Evolutionary conservation across 768 basidiomycete genomes (phyloP).

Genomic region (Kwoniella newhampshirensis): DNA sequence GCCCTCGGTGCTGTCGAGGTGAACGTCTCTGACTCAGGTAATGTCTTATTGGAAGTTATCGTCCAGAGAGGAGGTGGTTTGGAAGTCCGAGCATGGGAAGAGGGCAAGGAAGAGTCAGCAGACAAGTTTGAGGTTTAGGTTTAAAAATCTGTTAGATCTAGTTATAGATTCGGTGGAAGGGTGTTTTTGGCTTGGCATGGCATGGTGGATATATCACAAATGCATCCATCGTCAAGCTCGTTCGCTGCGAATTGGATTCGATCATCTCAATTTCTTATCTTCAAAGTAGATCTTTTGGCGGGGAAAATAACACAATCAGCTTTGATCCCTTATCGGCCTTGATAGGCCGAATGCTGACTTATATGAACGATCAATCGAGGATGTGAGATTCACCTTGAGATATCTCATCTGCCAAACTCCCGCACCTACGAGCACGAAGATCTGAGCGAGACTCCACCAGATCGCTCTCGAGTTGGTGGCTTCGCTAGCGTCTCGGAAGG

Average conservation of each 20-base stretch:
- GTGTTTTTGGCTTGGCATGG: background rate
- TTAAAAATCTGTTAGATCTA: background rate
- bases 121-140: conserved; percentile 34
- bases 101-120: conserved; percentile 39
- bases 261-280: conserved; percentile 44
- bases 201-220: conserved; percentile 1
- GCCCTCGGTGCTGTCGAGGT: conserved; percentile 44
- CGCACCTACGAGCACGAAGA: conserved; percentile 75
- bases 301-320: background rate
- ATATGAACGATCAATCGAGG: background rate
- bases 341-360: background rate
- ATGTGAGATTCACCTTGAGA: conserved; percentile 65
- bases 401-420: conserved; percentile 92
- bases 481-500: conserved; percentile 86
- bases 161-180: background rate
- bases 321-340: background rate
- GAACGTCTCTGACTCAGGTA: conserved; percentile 20
- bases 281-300: conserved; percentile 36
- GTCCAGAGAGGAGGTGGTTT: conserved; percentile 40
- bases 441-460: conserved; percentile 90
- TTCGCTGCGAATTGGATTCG: background rate
- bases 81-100: conserved; percentile 44
- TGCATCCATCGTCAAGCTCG: conserved; percentile 8
- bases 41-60: conserved; percentile 46
- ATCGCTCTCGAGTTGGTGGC: conserved; percentile 85